phyloP scores from a whole-genome alignment of 202 grass and related monocot genomes.

The Zoysia matrella region DNA sequence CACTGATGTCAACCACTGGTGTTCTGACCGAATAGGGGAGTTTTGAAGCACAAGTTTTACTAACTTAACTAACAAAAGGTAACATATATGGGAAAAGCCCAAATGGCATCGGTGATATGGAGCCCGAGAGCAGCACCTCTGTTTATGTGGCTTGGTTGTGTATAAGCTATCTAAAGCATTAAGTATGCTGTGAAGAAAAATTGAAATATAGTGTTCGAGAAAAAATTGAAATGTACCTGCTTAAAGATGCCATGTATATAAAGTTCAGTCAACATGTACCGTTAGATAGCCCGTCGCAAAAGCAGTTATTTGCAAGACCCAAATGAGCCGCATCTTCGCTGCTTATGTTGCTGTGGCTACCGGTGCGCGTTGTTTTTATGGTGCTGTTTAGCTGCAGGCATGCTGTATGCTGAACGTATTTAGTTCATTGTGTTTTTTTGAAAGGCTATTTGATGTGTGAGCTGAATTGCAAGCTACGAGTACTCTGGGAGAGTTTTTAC shows the following conservation, averaged over 20 bases:
- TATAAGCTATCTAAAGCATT: conserved; percentile 47
- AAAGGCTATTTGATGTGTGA: not conserved
- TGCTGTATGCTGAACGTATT: not conserved
- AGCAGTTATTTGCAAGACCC: not conserved
- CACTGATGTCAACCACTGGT: conserved; percentile 32
- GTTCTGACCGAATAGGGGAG: conserved; percentile 25
- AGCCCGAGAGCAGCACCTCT: conserved; percentile 9
- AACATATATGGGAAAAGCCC: conserved; percentile 41
- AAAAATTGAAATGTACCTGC: conserved; percentile 26
- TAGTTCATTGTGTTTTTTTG: not conserved
- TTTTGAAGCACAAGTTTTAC: conserved; percentile 53
- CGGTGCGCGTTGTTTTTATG: not conserved
- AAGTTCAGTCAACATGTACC: conserved; percentile 7
- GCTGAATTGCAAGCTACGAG: too few relatives aligned
- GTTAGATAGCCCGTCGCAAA: conserved; percentile 11
- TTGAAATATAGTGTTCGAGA: too few relatives aligned
- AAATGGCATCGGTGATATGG: conserved; percentile 24
- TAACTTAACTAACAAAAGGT: conserved; percentile 54
- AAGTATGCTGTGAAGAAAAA: conserved; percentile 41
- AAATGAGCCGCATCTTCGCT: not conserved
- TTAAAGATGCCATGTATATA: conserved; percentile 36
- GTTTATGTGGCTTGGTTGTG: conserved; percentile 28
- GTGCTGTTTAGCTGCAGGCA: not conserved
- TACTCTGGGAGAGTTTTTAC: too few relatives aligned
- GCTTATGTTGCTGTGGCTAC: not conserved